phyloP scores from a whole-genome alignment of 2,329 filamentous ascomycete species.

The Exutisphaerella laricina region DNA sequence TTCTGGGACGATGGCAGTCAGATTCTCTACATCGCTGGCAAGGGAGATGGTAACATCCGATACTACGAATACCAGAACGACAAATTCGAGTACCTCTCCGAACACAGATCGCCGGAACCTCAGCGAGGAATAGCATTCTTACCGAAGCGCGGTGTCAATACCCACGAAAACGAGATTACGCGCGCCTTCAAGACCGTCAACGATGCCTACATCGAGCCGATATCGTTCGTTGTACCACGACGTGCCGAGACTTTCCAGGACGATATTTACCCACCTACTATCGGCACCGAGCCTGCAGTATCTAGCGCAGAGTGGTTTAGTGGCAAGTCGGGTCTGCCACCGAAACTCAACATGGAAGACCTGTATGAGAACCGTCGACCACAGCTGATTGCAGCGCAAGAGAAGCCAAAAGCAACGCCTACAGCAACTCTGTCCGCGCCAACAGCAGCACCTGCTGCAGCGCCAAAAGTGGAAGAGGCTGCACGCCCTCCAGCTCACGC shows the following conservation, averaged over 20 bases:
- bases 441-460: slow-evolving; percentile 19
- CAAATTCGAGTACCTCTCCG: slow-evolving; percentile 94
- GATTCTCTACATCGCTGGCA: slow-evolving; percentile 92
- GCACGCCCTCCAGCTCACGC: slow-evolving; percentile 43
- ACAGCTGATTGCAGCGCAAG: slow-evolving; percentile 67
- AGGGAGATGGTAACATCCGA: slow-evolving; percentile 97
- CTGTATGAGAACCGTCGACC: slow-evolving; percentile 80
- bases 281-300: slow-evolving; percentile 73
- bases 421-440: slow-evolving; percentile 35
- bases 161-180: slow-evolving; percentile 95
- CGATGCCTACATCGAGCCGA: slow-evolving; percentile 88
- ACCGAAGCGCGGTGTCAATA: slow-evolving; percentile 89
- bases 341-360: slow-evolving; percentile 91
- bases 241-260: slow-evolving; percentile 93
- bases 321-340: slow-evolving; percentile 70
- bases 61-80: slow-evolving; percentile 99
- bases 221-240: slow-evolving; percentile 94
- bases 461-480: slow-evolving; percentile 41
- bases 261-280: slow-evolving; percentile 88
- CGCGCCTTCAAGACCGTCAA: slow-evolving; percentile 96
- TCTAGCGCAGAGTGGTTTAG: slow-evolving; percentile 76
- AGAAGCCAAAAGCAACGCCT: slow-evolving; percentile 48
- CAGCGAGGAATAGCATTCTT: slow-evolving; percentile 92
- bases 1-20: slow-evolving; percentile 99
- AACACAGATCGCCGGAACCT: slow-evolving; percentile 94